Evolutionary conservation across 306 rosid genomes (phyloP), one percentile per base, ranked within the genome.

Genomic region (Urtica urens): DNA sequence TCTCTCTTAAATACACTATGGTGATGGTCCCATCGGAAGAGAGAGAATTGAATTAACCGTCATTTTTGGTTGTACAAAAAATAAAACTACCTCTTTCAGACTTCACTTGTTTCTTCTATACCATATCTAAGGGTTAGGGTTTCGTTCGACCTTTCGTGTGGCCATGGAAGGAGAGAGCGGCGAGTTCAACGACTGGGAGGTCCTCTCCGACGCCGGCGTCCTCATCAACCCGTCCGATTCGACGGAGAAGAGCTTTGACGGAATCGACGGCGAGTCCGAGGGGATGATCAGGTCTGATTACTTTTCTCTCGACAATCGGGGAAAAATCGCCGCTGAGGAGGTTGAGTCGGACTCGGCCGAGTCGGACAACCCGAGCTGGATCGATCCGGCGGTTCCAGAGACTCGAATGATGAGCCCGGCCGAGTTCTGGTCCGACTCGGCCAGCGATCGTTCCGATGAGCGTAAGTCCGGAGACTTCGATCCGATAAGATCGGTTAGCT

Each of bases 361-460:
- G 48, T 80, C 84, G 7, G 79, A 76, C 34, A 80, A 77, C 53
- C 90, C 90, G 26, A 70, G 84, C 39, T 80, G 84, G 90, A 64
- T 80, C 38, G 90, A 80, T 64, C 84, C 84, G 1, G 78, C 69
- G 1, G 75, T 66, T 12, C 53, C 63, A 11, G 71, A 70, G 51
- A 57, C 65, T 59, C 54, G 62, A 5, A 47, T 35, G 55, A 55
- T 10, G 60, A 52, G 28, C 44, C 70, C 31, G 42, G 57, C 21
- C 24, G 84, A 74, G 29, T 68, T 56, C 51, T 73, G 84, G 84
- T 62, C 79, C 17, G 90, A 80, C 63, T 73, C 79, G n/a, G 71
- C 61, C 25, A 80, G 80, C 60, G 81, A 73, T 60, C 69, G 60
- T 19, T 78, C 81, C 18, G 76, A 73, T 25, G 80, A 55, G 21